Base-by-base conservation (phyloP, 352 stramenopile species). In the Globisporangium carolinianum region DNA sequence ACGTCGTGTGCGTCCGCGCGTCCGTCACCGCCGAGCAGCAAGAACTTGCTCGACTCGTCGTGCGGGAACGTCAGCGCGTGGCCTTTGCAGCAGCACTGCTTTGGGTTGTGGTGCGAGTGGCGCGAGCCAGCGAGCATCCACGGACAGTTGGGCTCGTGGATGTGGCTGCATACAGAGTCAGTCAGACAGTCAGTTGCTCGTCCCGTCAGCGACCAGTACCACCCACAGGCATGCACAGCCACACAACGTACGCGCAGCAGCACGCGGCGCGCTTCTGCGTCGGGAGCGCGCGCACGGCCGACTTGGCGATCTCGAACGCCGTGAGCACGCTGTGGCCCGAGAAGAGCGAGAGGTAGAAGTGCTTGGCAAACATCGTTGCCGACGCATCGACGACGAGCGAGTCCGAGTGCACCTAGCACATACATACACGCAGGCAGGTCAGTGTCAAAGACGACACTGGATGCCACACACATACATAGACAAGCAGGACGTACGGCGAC, bases 331-430 rank as follows among this genome's bases (percentile, higher is more conserved):
- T 87, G 60, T 88, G 61, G 8, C 83, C 83, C 6, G 79, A 79
- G 55, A 93, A 91, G 2, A 93, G 62, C 15, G 83, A 89, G 35
- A 91, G 46, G 58, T 93, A 93, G 66, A 93, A 93, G 50, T 91
- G 80, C 54, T 93, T 93, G 54, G 83, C 81, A 63, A 93, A 91
- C 75, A 89, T 88, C 0, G 76, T 93, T 12, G 79, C 83, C 0
- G 72, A 83, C 18, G 71, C 79, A 42, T 93, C 83, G 5, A 93
- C 75, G 4, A 91, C 79, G 9, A 88, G 70, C 3, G 80, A 90
- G 48, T 91, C 80, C 32, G 79, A 91, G 60, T 91, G 81, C 8
- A 90, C 79, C 72, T 81, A 17, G 2, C 24, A 32, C 24, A 32
- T 9, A 37, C 18, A 17, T n/a, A 15, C 24, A 47, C 7, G 43